A percentile compares a stretch with the other conserved stretches of the same genome.
Evolutionary conservation across 2,329 filamentous ascomycete species (phyloP).

Genomic region (Epichloe coenophiala): DNA sequence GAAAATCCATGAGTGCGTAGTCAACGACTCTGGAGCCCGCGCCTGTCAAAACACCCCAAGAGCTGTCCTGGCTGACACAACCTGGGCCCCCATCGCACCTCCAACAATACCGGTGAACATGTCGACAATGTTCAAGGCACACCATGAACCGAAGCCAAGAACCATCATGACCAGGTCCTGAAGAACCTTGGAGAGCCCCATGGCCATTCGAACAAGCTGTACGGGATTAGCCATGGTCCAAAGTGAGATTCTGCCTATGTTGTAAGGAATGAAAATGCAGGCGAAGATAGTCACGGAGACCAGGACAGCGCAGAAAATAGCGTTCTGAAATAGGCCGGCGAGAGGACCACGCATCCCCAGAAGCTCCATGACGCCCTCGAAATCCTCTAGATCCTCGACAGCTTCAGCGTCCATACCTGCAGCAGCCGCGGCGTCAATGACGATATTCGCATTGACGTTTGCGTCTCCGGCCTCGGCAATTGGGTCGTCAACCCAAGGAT

Average conservation of each 20-base stretch:
- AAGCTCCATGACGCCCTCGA: conserved; percentile 91
- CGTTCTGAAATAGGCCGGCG: conserved; percentile 82
- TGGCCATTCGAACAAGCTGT: conserved; percentile 58
- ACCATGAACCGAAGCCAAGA: conserved; percentile 39
- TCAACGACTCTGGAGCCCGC: conserved; percentile 36
- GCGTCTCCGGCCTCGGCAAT: conserved; percentile 21
- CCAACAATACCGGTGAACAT: conserved; percentile 22
- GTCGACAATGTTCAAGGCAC: conserved; percentile 25
- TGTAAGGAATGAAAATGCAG: conserved; percentile 83
- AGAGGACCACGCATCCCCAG: conserved; percentile 93
- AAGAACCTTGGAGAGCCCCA: conserved; percentile 61
- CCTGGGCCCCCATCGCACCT: conserved; percentile 15
- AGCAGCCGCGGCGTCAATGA: conserved; percentile 29
- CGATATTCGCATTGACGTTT: conserved; percentile 18
- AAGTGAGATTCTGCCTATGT: conserved; percentile 74
- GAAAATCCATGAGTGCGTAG: conserved; percentile 36
- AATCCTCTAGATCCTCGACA: conserved; percentile 78
- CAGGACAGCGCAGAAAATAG: conserved; percentile 82
- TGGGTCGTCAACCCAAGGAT: conserved; percentile 11
- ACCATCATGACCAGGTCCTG: conserved; percentile 62
- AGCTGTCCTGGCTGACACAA: conserved; percentile 23
- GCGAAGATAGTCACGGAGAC: conserved; percentile 76
- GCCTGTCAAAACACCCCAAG: conserved; percentile 28
- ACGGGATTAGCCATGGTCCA: conserved; percentile 69
- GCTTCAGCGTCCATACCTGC: conserved; percentile 62